Evolutionary conservation across 75 land plant genomes (phyloP).

Genomic region (Adiantum capillusveneris): DNA sequence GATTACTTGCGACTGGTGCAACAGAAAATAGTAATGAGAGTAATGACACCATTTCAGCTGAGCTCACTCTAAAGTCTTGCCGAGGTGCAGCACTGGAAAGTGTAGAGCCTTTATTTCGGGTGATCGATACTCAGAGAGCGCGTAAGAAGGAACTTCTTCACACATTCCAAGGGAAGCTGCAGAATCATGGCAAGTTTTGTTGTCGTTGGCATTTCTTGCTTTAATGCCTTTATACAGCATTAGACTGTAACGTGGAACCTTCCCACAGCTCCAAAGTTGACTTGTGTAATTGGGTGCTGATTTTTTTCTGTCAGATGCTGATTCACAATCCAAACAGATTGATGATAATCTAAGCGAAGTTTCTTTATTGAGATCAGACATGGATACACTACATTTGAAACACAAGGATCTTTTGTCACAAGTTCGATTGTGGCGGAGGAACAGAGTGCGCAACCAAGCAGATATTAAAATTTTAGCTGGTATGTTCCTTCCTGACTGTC

Average conservation of each 20-base stretch:
- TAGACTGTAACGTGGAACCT: too few relatives aligned
- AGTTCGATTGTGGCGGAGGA: constrained; percentile 37
- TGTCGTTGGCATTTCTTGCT: too few relatives aligned
- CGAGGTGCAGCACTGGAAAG: constrained; percentile 29
- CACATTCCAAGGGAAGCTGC: constrained; percentile 19
- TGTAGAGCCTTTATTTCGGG: constrained; percentile 31
- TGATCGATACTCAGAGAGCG: constrained; percentile 45
- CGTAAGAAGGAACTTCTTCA: constrained; percentile 37
- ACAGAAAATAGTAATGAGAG: constrained; percentile 47
- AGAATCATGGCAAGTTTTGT: constrained; percentile 48
- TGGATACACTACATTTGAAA: constrained; percentile 65
- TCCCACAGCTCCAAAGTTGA: too few relatives aligned
- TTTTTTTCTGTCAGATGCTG: background rate
- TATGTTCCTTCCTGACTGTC: too few relatives aligned
- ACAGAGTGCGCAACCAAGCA: constrained; percentile 57
- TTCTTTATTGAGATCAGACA: constrained; percentile 17
- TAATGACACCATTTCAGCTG: constrained; percentile 21
- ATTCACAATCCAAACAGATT: background rate
- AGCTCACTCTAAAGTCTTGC: constrained; percentile 23
- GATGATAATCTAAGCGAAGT: background rate
- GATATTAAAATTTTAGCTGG: constrained; percentile 49
- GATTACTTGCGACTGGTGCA: constrained; percentile 65
- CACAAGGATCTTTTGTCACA: constrained; percentile 49
- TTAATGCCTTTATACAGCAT: too few relatives aligned
- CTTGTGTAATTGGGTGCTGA: background rate